Evolutionary conservation across 495 filamentous ascomycete species (phyloP).

Genomic region (Neurospora tetraspora): DNA sequence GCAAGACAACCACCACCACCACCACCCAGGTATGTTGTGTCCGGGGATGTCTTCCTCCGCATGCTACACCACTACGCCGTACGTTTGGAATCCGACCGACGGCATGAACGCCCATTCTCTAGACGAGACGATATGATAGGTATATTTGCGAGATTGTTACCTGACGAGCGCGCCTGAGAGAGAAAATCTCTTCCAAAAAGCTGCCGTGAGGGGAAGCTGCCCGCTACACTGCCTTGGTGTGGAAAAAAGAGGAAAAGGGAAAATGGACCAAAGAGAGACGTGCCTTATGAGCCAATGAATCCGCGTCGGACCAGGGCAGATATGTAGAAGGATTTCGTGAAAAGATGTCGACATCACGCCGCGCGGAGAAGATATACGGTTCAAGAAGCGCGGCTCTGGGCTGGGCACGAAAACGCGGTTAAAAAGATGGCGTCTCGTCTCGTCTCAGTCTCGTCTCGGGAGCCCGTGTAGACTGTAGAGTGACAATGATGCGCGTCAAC

Average conservation of each 20-base stretch:
- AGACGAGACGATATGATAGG: background rate
- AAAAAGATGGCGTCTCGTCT: background rate
- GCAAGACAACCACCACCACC: background rate
- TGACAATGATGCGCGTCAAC: background rate
- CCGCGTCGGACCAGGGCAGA: background rate
- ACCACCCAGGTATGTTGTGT: background rate
- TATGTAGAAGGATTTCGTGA: background rate
- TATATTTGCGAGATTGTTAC: background rate
- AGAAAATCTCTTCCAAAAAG: background rate
- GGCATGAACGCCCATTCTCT: background rate
- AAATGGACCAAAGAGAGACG: background rate
- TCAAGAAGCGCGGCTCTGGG: background rate
- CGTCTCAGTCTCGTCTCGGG: background rate
- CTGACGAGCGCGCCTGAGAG: background rate
- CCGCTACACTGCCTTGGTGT: background rate
- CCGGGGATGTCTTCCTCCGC: background rate
- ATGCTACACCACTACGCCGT: background rate
- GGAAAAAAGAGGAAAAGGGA: background rate
- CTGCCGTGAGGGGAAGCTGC: background rate
- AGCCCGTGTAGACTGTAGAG: background rate
- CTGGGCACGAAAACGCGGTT: background rate
- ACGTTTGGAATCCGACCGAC: background rate
- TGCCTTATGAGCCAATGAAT: background rate
- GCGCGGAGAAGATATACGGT: background rate
- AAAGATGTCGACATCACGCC: background rate